Base-by-base conservation (phyloP, 1,284 basidiomycete genomes). In the Melanopsichium pennsylvanicum region DNA sequence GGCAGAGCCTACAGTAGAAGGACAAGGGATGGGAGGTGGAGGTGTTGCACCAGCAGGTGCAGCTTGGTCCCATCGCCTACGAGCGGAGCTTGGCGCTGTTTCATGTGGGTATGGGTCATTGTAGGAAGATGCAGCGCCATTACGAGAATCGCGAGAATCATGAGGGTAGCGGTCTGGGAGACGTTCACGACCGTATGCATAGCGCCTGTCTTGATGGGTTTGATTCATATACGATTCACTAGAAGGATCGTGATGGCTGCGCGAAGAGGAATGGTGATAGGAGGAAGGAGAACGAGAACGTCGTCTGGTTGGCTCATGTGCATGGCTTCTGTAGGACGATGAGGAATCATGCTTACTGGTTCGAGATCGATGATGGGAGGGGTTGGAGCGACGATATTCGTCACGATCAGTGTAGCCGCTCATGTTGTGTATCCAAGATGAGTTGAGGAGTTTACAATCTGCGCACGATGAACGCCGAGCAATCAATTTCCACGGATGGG, bases 271-370 rank as follows among this genome's bases (percentile, higher is more conserved):
- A 34, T 46, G 39, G 32, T 50, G 50, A 46, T 58, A 43, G 35
- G 55, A 52, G 44, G 70, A 38, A 52, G 66, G 66, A 48, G 70
- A 72, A 59, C 68, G 68, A 49, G 68, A 70, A 37, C 57, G 68
- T 41, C 68, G 68, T 66, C 68, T 64, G 58, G 52, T 66, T 36
- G 68, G 68, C 54, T 60, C 61, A 39, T 49, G 54, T 50, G 51
- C 56, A 33, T 59, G 62, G 42, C 54, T 51, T 52, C 50, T 58
- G 40, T 52, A 52, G 21, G 59, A 51, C 35, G 50, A 56, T 41
- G 61, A 52, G 47, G 50, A 32, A 35, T 63, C 54, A 66, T 69
- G 70, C 70, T 72, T 72, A 72, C 70, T 69, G 49, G 37, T 67
- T 43, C 70, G 60, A 15, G 55, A 63, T 36, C 55, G 54, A 37